phyloP scores from a whole-genome alignment of 1,139 yeast genomes.

The Debaryomycetaceae sp. region DNA sequence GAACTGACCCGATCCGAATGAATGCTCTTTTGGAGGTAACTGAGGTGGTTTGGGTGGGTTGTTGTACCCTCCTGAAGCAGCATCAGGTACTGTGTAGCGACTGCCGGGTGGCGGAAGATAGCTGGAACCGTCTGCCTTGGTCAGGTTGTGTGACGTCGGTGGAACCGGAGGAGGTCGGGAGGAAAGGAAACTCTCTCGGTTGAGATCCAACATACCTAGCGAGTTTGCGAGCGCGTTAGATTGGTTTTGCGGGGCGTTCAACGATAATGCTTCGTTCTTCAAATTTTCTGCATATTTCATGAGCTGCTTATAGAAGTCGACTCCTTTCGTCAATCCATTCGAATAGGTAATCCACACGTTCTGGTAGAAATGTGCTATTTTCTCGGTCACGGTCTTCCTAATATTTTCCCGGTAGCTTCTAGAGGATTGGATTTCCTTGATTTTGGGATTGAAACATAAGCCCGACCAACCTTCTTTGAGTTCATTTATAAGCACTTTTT shows the following conservation, averaged over 20 bases:
- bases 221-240: not conserved
- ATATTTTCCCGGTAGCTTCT: constrained; percentile 27
- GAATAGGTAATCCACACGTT: constrained; percentile 59
- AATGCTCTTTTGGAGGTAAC: constrained; percentile 8
- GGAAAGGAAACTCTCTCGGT: not conserved
- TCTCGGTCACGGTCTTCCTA: constrained; percentile 26
- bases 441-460: constrained; percentile 44
- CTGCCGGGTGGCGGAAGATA: not conserved
- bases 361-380: constrained; percentile 46
- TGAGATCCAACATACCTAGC: not conserved
- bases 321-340: constrained; percentile 60
- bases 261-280: constrained; percentile 22
- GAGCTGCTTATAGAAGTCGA: constrained; percentile 59
- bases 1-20: not conserved
- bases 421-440: constrained; percentile 35
- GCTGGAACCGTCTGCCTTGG: not conserved
- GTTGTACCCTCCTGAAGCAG: not conserved
- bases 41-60: constrained; percentile 6
- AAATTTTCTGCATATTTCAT: constrained; percentile 41
- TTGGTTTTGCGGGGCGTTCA: not conserved
- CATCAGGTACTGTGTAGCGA: not conserved
- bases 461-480: constrained; percentile 58
- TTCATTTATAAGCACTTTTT: constrained; percentile 52
- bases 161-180: constrained; percentile 3
- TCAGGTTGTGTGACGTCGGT: not conserved